These are phyloP conservation scores for Mucor racemosus DNA, from an alignment of 371 early-diverging fungal genomes.

Conservation along the genomic window DNA sequence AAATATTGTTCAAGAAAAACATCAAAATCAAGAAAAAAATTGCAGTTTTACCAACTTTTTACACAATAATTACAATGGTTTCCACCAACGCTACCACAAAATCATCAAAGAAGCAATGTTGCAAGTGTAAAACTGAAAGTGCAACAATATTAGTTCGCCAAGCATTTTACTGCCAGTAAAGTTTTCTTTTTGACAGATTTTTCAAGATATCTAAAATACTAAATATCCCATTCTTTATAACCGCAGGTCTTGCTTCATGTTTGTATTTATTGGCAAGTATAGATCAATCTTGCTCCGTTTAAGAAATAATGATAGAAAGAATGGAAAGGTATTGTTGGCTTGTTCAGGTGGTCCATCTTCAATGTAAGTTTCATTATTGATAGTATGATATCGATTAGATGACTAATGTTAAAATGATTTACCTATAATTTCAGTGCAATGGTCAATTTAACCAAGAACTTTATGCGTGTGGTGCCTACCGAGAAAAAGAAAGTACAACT, in stretches of 20 bases:
- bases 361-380: slow-evolving; percentile 47
- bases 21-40: slow-evolving; percentile 1
- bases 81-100: slow-evolving; percentile 5
- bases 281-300: slow-evolving; percentile 55
- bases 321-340: slow-evolving; percentile 72
- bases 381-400: background rate
- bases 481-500: slow-evolving; percentile 58
- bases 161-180: slow-evolving; percentile 80
- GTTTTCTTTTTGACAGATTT: background rate
- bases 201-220: background rate
- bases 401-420: background rate
- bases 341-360: slow-evolving; percentile 88
- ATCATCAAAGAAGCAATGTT: slow-evolving; percentile 43
- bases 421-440: slow-evolving; percentile 45
- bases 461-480: slow-evolving; percentile 53
- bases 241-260: slow-evolving; percentile 63
- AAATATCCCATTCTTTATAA: background rate
- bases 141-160: slow-evolving; percentile 73
- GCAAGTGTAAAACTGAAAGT: slow-evolving; percentile 76
- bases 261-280: slow-evolving; percentile 70
- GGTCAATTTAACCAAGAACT: slow-evolving; percentile 64
- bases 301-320: slow-evolving; percentile 33
- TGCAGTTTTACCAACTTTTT: background rate
- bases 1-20: background rate
- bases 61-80: background rate